A percentile compares a stretch with the other conserved stretches of the same genome.
These are phyloP conservation scores for Plenodomus tracheiphilus DNA, from an alignment of 2,329 filamentous ascomycete species.

Conservation along the genomic window DNA sequence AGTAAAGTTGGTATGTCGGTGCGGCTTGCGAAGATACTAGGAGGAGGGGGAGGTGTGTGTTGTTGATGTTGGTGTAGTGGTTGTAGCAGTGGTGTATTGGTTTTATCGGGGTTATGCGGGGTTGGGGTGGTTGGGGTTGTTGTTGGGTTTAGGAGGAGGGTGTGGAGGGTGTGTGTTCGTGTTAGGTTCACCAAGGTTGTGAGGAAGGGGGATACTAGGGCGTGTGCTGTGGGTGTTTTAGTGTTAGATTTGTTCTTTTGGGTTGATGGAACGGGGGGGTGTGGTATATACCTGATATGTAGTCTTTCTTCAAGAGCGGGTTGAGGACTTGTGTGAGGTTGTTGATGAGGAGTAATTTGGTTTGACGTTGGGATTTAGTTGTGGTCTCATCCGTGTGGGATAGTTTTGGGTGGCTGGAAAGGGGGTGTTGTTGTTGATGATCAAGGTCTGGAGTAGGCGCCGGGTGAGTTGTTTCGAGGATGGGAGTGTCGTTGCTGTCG, in stretches of 20 bases:
- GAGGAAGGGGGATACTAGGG: constrained; percentile 48
- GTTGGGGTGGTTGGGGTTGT: constrained; percentile 7
- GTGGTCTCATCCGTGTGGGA: too few relatives aligned
- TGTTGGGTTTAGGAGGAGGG: constrained; percentile 45
- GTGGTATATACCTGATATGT: too few relatives aligned
- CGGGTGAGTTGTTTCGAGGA: not conserved
- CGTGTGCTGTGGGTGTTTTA: constrained; percentile 43
- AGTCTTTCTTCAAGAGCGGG: constrained; percentile 45
- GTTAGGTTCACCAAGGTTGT: constrained; percentile 47
- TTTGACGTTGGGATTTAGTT: not conserved
- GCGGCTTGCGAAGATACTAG: constrained; percentile 48
- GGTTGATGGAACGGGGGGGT: too few relatives aligned
- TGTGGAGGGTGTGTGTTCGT: constrained; percentile 41
- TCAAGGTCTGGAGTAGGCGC: not conserved
- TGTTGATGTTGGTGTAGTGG: constrained; percentile 8
- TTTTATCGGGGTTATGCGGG: too few relatives aligned
- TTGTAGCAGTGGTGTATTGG: too few relatives aligned
- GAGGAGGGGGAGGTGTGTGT: constrained; percentile 22
- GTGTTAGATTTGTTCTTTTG: too few relatives aligned
- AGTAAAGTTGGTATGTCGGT: constrained; percentile 44
- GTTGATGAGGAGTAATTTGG: constrained; percentile 45
- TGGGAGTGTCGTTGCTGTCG: constrained; percentile 15
- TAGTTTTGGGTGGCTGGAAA: not conserved
- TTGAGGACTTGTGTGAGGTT: constrained; percentile 44
- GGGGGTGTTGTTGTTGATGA: not conserved